Conservation (phyloP, 1,284 basidiomycete genomes). For the Cutaneotrichosporon cutaneum region DNA sequence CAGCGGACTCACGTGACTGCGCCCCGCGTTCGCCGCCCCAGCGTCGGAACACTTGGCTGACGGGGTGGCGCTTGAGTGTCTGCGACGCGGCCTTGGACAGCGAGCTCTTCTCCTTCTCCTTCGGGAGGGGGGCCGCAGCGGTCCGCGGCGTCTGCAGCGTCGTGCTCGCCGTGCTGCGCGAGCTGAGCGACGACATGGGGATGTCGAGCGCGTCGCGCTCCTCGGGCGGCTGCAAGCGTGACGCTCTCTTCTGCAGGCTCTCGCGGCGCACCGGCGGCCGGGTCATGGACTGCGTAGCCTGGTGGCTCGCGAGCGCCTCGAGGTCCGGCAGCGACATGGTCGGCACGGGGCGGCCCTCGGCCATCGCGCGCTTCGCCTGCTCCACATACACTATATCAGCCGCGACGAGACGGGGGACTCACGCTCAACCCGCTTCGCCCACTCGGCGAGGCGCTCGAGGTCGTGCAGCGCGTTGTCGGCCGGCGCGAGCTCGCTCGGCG, state of each 20-base stretch:
- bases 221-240: neutral
- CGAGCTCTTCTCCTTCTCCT: constrained; percentile 4
- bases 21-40: neutral
- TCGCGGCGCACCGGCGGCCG: neutral
- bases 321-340: constrained; percentile 42
- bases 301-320: constrained; percentile 31
- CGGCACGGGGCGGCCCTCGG: constrained; percentile 42
- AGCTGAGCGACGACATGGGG: neutral
- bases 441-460: constrained; percentile 45
- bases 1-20: neutral
- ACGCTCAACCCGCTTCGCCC: constrained; percentile 50
- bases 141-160: neutral
- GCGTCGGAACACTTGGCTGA: constrained; percentile 17
- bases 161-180: neutral
- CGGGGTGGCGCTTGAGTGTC: constrained; percentile 30
- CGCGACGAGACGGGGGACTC: no score
- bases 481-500: constrained; percentile 24
- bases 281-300: constrained; percentile 30
- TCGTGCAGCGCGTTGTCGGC: constrained; percentile 36
- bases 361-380: constrained; percentile 45
- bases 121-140: neutral
- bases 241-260: constrained; percentile 16
- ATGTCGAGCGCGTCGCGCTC: neutral
- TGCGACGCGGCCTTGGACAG: neutral
- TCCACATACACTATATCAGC: constrained; percentile 40